These are phyloP conservation scores for Sinapis alba DNA, from an alignment of 441 rosid genomes.

Conservation along the genomic window DNA sequence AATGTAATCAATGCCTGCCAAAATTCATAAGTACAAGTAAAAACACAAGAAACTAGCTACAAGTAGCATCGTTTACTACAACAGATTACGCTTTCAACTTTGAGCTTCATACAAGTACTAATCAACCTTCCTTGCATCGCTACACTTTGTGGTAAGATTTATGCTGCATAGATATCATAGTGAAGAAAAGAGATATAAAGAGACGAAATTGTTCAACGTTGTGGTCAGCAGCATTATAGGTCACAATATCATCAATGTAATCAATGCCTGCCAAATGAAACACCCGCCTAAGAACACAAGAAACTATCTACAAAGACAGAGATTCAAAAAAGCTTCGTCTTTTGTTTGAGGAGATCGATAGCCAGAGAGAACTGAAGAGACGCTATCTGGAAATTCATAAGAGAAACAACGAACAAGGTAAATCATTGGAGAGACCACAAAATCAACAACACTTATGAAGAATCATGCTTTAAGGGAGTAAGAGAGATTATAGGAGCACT, in stretches of 20 bases:
- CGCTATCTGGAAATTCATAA: neutral
- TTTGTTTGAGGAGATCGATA: neutral
- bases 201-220: no score
- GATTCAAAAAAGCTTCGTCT: neutral
- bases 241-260: no score
- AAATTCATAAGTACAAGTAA: neutral
- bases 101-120: neutral
- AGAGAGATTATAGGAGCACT: neutral
- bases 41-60: neutral
- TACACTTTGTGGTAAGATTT: neutral
- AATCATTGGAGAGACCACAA: neutral
- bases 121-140: neutral
- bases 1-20: conserved; percentile 78
- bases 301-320: neutral
- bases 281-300: neutral
- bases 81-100: neutral
- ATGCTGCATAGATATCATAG: no score
- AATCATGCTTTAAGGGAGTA: neutral
- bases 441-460: neutral
- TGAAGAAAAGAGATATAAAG: no score
- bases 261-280: no score
- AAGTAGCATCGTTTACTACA: neutral
- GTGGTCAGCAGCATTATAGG: no score
- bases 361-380: neutral
- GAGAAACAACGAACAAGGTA: neutral